phyloP scores from a whole-genome alignment of 306 rosid genomes.

The Medicago lupulina region DNA sequence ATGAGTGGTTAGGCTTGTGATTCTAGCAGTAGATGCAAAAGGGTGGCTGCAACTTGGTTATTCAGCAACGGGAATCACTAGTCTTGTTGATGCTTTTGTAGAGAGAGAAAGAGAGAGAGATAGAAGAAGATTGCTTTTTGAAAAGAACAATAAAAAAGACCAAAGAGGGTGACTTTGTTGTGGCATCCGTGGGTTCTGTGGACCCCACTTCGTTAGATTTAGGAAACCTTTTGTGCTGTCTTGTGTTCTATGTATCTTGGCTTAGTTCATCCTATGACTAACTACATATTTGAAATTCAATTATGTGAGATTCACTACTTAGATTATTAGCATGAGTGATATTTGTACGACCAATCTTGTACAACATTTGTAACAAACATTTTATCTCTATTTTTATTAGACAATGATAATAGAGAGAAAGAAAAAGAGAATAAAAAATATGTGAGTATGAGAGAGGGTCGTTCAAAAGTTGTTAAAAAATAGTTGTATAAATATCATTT shows the following conservation, averaged over 20 bases:
- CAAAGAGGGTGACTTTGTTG: slow-evolving; percentile 16
- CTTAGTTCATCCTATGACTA: neutral
- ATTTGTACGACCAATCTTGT: no score
- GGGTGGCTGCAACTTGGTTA: slow-evolving; percentile 43
- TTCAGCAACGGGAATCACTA: slow-evolving; percentile 41
- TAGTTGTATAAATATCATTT: no score
- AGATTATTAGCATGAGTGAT: neutral
- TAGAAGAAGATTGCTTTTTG: slow-evolving; percentile 1
- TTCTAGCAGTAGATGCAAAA: slow-evolving; percentile 60
- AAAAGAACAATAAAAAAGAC: slow-evolving; percentile 31
- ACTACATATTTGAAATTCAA: slow-evolving; percentile 19
- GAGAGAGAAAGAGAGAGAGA: slow-evolving; percentile 30
- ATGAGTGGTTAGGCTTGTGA: slow-evolving; percentile 44
- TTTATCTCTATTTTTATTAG: no score
- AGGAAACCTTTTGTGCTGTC: slow-evolving; percentile 8
- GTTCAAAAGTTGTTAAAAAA: no score
- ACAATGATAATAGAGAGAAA: no score
- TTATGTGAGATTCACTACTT: neutral
- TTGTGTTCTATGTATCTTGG: neutral
- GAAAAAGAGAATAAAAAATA: no score
- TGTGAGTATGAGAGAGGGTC: no score
- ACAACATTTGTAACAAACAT: no score
- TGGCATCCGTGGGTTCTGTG: slow-evolving; percentile 44
- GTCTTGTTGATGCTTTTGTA: slow-evolving; percentile 29
- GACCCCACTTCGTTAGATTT: slow-evolving; percentile 32